Base-by-base conservation (phyloP, 371 early-diverging fungal species). In the Mucor circinelloides region DNA sequence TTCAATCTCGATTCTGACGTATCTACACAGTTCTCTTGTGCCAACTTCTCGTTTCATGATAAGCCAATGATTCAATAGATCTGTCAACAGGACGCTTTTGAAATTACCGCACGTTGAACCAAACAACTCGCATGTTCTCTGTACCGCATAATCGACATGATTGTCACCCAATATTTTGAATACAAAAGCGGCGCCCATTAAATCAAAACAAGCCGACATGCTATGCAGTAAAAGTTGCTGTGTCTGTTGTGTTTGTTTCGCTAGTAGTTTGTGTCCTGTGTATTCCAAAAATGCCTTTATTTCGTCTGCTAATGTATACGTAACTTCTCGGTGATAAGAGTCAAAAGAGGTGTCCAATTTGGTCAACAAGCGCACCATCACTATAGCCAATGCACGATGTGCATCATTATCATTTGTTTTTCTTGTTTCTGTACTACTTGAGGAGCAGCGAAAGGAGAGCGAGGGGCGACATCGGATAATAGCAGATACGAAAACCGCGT, bases 221-320 rank as follows among this genome's bases (percentile, higher is more conserved):
- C 73, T 76, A 60, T 79, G 70, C n/a, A 79, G 57, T n/a, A 72
- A 73, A 0, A 38, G 44, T 31, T 40, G 44, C 4, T 63, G 27
- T 17, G n/a, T 32, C 5, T 13, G 19, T 15, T 63, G 42, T 10
- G 67, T n/a, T 8, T 19, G 48, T 15, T 30, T n/a, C 15, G 52
- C 71, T 15, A 82, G 50, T 6, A 82, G 65, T 44, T 77, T 78
- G 60, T 82, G 79, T 0, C 79, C 79, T 13, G 82, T 78, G 40
- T 82, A 82, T 66, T 82, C 82, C 62, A 82, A 59, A 64, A 79
- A 82, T 2, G 82, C 82, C 54, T 82, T 82, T 40, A 82, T 76
- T 32, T 82, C 72, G 32, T 82, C 82, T n/a, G 82, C 77, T 25
- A 79, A 54, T 17, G 82, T 82, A 61, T 75, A 82, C 4, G 82